Percentiles rank a stretch among this genome's conserved stretches.
Evolutionary conservation across 2,329 filamentous ascomycete species (phyloP).

Genomic region (Penicillium sp.): DNA sequence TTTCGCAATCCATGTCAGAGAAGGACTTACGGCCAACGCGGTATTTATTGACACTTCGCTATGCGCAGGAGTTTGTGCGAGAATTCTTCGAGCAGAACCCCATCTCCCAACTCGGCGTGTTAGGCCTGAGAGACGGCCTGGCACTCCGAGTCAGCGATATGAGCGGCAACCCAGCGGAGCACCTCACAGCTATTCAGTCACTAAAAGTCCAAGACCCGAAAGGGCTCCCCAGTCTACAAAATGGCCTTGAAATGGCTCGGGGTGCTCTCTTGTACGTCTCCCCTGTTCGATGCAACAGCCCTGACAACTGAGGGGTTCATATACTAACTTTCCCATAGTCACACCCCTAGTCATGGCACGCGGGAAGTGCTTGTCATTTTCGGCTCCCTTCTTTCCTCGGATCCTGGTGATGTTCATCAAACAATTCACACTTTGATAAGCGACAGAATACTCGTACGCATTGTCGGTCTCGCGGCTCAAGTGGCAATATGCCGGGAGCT

Average conservation of each 20-base stretch:
- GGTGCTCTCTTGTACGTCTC: conserved; percentile 73
- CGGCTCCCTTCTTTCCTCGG: conserved; percentile 82
- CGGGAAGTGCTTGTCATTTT: conserved; percentile 89
- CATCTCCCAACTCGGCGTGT: conserved; percentile 87
- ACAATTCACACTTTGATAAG: conserved; percentile 75
- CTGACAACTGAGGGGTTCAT: background rate
- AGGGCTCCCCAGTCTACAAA: conserved; percentile 80
- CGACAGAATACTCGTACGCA: conserved; percentile 80
- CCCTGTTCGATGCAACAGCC: background rate
- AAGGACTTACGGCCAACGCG: conserved; percentile 90
- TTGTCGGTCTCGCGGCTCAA: conserved; percentile 87
- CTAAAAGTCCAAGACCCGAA: conserved; percentile 66
- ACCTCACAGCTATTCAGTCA: conserved; percentile 70
- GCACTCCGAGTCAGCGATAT: conserved; percentile 83
- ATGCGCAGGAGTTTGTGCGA: conserved; percentile 80
- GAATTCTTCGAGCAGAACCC: conserved; percentile 99
- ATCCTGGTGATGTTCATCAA: conserved; percentile 92
- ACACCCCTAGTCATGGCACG: conserved; percentile 89
- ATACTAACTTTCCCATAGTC: conserved; percentile 48
- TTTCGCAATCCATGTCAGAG: conserved; percentile 89
- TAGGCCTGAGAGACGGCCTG: conserved; percentile 90
- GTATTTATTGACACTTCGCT: conserved; percentile 76
- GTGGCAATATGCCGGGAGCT: conserved; percentile 90
- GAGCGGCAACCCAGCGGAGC: conserved; percentile 85
- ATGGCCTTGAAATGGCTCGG: conserved; percentile 91